Evolutionary conservation across 768 basidiomycete genomes (phyloP), one percentile per base, ranked within the genome.

Genomic region (Exsudoporus frostii): DNA sequence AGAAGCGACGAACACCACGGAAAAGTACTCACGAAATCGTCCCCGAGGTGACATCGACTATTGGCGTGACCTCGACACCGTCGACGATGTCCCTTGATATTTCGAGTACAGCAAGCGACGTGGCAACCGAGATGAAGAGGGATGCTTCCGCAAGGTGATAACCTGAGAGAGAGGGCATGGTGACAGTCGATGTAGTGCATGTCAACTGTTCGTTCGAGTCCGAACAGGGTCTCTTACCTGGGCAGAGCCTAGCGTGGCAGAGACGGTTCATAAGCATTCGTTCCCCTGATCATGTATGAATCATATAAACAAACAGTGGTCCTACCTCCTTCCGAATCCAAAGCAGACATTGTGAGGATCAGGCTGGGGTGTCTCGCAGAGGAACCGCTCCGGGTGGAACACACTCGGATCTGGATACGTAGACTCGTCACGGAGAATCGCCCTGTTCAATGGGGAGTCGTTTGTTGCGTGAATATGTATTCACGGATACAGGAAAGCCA

Each of bases 361-460:
- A 2, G 58, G 55, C 22, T 65, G 57, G 0, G 66, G 57, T 2
- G 20, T 55, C 0, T 57, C 44, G 0, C 67, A 61, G 1, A 71
- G 57, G 48, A 61, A 75, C 13, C 73, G 65, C 24, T 75, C 74
- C 7, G 74, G 73, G 3, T 53, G 58, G 50, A 74, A 74, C 1
- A 39, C 52, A 0, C 39, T 29, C 3, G 73, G 73, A 39, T 73
- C 60, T 7, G 65, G 61, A 48, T 75, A 74, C 11, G 45, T 65
- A 5, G 72, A 64, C 2, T 74, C 74, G 61, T 86, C 77, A 43
- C 78, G 78, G 1, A 80, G 66, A 65, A 85, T 78, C 22, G 65
- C 68, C 82, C 84, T 83, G 48, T 39, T 34, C 14, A 44, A 33
- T 25, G 22, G 3, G 8, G 13, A 13, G 24, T 9, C 20, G 5